A percentile compares a stretch with the other conserved stretches of the same genome.
phyloP scores from a whole-genome alignment of 2,329 filamentous ascomycete genomes.

The Clathrospora elynae region DNA sequence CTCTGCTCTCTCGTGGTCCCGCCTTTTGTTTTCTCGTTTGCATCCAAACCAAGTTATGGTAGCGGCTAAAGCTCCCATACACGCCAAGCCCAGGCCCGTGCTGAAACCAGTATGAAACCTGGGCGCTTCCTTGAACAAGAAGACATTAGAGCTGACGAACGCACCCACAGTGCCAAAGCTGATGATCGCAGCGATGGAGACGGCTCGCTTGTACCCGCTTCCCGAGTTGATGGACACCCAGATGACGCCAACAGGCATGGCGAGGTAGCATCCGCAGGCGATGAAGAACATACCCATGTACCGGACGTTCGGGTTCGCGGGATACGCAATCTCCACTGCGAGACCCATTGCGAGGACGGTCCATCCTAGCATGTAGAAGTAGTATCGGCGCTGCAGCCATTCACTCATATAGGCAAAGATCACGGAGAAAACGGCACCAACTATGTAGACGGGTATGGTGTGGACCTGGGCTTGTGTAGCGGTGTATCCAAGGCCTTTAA shows the following conservation, averaged over 20 bases:
- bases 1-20: conserved; percentile 52
- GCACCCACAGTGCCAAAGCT: conserved; percentile 60
- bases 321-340: conserved; percentile 55
- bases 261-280: conserved; percentile 60
- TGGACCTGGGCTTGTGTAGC: conserved; percentile 42
- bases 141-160: conserved; percentile 56
- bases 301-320: conserved; percentile 46
- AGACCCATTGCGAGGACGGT: conserved; percentile 56
- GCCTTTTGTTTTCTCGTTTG: conserved; percentile 54
- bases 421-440: conserved; percentile 36
- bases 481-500: conserved; percentile 44
- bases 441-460: conserved; percentile 45
- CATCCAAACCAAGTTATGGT: conserved; percentile 53
- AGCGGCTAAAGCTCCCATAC: conserved; percentile 44
- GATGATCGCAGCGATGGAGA: conserved; percentile 30
- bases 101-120: conserved; percentile 38
- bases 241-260: conserved; percentile 60
- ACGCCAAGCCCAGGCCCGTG: conserved; percentile 34
- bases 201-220: conserved; percentile 34
- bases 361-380: conserved; percentile 39
- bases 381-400: conserved; percentile 33
- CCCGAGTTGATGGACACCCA: conserved; percentile 61
- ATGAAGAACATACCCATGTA: conserved; percentile 62
- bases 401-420: conserved; percentile 38
- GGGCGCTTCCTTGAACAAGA: conserved; percentile 34